Evolutionary conservation across 2,329 filamentous ascomycete genomes (phyloP), one percentile per base, ranked within the genome.

Genomic region (Fonsecaea monophora): DNA sequence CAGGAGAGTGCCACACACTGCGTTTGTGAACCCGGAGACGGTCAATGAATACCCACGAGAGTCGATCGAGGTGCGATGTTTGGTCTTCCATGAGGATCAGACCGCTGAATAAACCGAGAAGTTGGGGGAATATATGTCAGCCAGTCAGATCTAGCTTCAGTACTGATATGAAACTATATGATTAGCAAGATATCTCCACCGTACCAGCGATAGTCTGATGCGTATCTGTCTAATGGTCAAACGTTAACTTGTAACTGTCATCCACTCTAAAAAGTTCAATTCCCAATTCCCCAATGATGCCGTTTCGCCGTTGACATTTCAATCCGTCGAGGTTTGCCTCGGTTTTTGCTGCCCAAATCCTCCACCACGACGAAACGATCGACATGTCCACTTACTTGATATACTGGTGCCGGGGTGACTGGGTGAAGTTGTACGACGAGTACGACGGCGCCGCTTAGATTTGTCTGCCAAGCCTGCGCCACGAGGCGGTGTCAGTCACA

Each of bases 51-150:
- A 78, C 57, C 75, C 78, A 21, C 79, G 84, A 12, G 76, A 87
- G 79, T 87, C 84, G 74, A 86, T 88, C 65, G 86, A 88, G 76
- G 78, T 88, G 2, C 74, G 86, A 54, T 80, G 81, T 3, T 56
- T 73, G 59, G 69, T 73, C n/a, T 73, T 74, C 60, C 64, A 71
- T 57, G 71, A 74, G 65, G 68, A 74, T 53, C 54, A 73, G 60
- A 38, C 68, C n/a, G 70, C 71, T 6, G 71, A 72, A 59, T 71
- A 45, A 63, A 32, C 21, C 15, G 1, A 30, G 30, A 32, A 32
- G 30, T 32, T 32, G 30, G 30, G 30, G 30, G 30, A 32, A 32
- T 32, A 32, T 32, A 32, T 32, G 30, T 32, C 30, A 32, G 30
- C 30, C 30, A 32, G 30, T 32, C 30, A 32, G 30, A 32, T 32